Base-by-base conservation (phyloP, 441 rosid species). In the Euphorbia schlechtendalii region DNA sequence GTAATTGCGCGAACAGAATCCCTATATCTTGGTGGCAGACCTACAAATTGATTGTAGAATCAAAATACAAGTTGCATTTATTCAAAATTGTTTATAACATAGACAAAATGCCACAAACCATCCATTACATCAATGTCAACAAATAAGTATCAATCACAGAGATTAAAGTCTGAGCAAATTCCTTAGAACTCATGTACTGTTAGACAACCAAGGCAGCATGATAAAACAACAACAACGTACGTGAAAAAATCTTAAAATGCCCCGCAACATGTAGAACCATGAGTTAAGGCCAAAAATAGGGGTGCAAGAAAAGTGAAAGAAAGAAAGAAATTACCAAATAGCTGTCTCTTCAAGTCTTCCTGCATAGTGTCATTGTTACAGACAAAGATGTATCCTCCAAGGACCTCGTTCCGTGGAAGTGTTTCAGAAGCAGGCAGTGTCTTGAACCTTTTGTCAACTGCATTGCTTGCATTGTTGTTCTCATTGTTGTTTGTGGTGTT, bases 1-100 rank as follows among this genome's bases (percentile, higher is more conserved):
- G 97, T 88, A 67, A 93, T 90, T 18, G 99, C 99, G 32, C 97
- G 84, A 40, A 93, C 99, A 65, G 99, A 93, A 80, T 90, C 97
- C 77, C 97, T 83, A 64, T 90, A 93, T 77, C 99, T 86, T 60
- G 99, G 99, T 27, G 99, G 99, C 64, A 93, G 80, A 76, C 97
- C 97, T 93, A 70, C 68, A 13, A 72, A 76, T 72, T 64, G 68
- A 63, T 49, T 68, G 17, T 22, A 21, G 7, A 59, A 68, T 32
- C 15, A 59, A 25, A 24, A 21, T 15, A 28, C 69, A 53, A 66
- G 71, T 45, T 18, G 21, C 54, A 70, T 36, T 56, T n/a, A 36
- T 58, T 17, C 18, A 56, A 65, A 20, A 64, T 7, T 65, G 17
- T 57, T 15, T 34, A 20, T 0, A 30, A 17, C 34, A 61, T 54